Evolutionary conservation across 2,329 filamentous ascomycete species (phyloP), one percentile per base, ranked within the genome.

Genomic region (Orbilia oligospora): DNA sequence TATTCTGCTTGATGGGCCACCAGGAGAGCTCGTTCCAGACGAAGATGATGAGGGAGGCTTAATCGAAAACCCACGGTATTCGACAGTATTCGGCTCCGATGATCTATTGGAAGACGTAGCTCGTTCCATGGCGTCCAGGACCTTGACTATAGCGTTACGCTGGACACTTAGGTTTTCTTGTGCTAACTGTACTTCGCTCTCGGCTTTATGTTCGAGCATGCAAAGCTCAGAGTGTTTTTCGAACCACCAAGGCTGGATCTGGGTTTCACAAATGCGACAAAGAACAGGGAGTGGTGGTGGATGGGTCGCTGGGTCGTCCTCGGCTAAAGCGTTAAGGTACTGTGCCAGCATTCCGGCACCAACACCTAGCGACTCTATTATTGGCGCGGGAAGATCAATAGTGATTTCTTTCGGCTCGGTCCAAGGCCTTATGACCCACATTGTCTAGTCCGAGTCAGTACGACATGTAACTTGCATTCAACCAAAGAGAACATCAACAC

Each of bases 341-440:
- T 94, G 93, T 63, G 97, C 96, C 38, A 99, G 89, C 68, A 99
- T 91, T 84, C 98, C 94, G 63, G 96, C 97, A 46, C 96, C 96
- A 30, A 97, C 94, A 44, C 96, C 96, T 16, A 99, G 88, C 0
- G 94, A 95, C 82, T 98, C 94, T 65, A 98, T 94, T 77, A 99
- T 91, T 30, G 97, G 87, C 72, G 90, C 87, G 16, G 97, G 95
- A 5, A 99, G 89, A 84, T 98, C 96, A 82, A 99, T 98, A 80
- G 97, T 97, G 83, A 99, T 93, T 86, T 98, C 94, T 81, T 94
- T 90, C 5, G 95, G 92, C 48, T 91, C 89, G 48, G 94, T 91
- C 85, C 94, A 97, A 1, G 95, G 96, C 80, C 96, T 92, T 81
- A 99, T 90, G 94, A 99, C 99, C 96, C 96, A 99, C 97, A 99